These are phyloP conservation scores for Lachancea mirantina DNA, from an alignment of 805 yeast species.

Conservation along the genomic window DNA sequence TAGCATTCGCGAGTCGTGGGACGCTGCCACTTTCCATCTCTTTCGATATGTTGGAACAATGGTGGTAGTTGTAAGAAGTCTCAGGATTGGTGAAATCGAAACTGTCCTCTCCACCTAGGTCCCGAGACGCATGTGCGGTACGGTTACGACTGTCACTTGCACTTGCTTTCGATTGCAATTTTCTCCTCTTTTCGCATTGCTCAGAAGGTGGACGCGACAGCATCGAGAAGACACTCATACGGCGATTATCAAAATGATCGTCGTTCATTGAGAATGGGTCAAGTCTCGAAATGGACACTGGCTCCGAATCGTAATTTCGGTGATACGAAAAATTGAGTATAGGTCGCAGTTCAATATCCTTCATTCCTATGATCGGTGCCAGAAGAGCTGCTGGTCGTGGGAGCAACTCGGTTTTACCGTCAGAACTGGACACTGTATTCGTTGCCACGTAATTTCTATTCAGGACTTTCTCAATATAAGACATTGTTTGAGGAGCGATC, in stretches of 20 bases:
- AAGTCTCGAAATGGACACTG: background rate
- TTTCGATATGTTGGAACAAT: background rate
- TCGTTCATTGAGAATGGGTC: conserved; percentile 4
- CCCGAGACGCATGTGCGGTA: no score
- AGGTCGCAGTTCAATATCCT: conserved; percentile 8
- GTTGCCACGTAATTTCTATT: no score
- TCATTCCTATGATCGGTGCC: conserved; percentile 3
- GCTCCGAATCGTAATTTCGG: background rate
- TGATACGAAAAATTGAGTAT: conserved; percentile 1
- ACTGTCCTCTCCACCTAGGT: no score
- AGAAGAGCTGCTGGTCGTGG: background rate
- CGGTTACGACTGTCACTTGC: no score
- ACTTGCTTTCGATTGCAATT: no score
- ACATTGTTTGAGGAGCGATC: conserved; percentile 4
- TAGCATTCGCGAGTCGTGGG: conserved; percentile 7
- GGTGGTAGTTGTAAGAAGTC: conserved; percentile 1
- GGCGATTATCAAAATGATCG: conserved; percentile 1
- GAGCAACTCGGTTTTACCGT: no score
- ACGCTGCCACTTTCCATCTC: conserved; percentile 1
- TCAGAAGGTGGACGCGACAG: conserved; percentile 1
- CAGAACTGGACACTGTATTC: no score
- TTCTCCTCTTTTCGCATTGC: no score
- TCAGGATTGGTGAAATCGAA: conserved; percentile 2
- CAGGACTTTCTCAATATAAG: conserved; percentile 8
- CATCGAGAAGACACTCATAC: no score